Percentiles rank a stretch among this genome's conserved stretches.
phyloP scores from a whole-genome alignment of 164 flowering plant genomes.

The Annona squamosa region DNA sequence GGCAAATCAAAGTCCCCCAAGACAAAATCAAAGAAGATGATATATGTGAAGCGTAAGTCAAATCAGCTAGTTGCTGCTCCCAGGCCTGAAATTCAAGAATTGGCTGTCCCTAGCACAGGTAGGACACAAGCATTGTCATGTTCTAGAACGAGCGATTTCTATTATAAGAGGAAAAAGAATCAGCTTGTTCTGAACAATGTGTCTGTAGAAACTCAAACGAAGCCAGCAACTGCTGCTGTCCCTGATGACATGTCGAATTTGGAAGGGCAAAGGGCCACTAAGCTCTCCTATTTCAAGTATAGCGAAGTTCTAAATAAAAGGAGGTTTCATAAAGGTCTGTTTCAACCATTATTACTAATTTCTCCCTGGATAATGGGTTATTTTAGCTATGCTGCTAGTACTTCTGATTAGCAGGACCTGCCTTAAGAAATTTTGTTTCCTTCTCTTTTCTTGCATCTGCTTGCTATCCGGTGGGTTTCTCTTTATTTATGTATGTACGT shows the following conservation, averaged over 20 bases:
- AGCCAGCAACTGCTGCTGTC: conserved; percentile 9
- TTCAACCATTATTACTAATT: not conserved
- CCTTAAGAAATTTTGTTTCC: not conserved
- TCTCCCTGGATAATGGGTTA: not conserved
- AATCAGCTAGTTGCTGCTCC: conserved; percentile 73
- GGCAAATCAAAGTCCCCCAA: conserved; percentile 21
- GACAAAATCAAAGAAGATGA: conserved; percentile 22
- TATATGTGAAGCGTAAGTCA: conserved; percentile 57
- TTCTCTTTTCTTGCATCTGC: not conserved
- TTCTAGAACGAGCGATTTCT: conserved; percentile 31
- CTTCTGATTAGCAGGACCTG: not conserved
- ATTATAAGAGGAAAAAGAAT: conserved; percentile 67
- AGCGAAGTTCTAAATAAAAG: conserved; percentile 27
- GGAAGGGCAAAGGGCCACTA: conserved; percentile 24
- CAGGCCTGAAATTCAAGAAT: conserved; percentile 15
- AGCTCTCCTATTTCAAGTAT: conserved; percentile 13
- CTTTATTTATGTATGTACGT: not conserved
- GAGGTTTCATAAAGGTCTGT: conserved; percentile 40
- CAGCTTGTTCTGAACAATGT: conserved; percentile 60
- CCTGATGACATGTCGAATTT: conserved; percentile 26
- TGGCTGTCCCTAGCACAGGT: conserved; percentile 23
- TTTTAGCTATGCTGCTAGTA: not conserved
- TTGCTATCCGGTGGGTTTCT: not conserved
- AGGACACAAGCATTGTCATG: conserved; percentile 19
- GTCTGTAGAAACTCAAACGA: conserved; percentile 27